Conservation (phyloP, 441 rosid species). For the Aleurites moluccanus region DNA sequence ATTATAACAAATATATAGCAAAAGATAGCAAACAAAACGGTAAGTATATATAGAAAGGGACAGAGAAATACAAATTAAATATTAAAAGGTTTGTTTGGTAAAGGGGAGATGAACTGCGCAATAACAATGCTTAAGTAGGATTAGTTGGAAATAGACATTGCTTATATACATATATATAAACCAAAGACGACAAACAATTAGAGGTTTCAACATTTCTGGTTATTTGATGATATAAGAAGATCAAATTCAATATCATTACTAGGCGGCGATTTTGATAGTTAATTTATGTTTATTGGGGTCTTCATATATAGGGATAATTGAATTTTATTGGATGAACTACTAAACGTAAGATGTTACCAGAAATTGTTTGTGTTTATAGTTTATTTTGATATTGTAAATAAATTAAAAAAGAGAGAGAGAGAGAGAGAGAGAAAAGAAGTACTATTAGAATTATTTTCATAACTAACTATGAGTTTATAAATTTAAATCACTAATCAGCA, state of each 20-base stretch:
- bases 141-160: slow-evolving; percentile 5
- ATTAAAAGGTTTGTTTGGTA: slow-evolving; percentile 14
- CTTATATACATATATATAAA: neutral
- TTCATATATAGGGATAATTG: too few species aligned
- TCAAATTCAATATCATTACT: neutral
- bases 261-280: neutral
- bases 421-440: too few species aligned
- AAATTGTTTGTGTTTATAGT: too few species aligned
- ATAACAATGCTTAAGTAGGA: neutral
- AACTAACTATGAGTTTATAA: too few species aligned
- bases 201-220: neutral
- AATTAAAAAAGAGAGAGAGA: too few species aligned
- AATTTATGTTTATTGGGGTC: too few species aligned
- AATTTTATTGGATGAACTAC: too few species aligned
- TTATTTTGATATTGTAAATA: too few species aligned
- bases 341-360: too few species aligned
- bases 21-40: neutral
- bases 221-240: neutral
- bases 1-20: neutral
- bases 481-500: too few species aligned
- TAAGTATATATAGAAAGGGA: neutral
- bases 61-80: neutral
- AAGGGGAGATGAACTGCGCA: slow-evolving; percentile 18
- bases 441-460: too few species aligned
- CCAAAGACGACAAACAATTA: neutral